Conservation (phyloP, 208 protist genomes). For the Vickermania ingenoplastis region DNA sequence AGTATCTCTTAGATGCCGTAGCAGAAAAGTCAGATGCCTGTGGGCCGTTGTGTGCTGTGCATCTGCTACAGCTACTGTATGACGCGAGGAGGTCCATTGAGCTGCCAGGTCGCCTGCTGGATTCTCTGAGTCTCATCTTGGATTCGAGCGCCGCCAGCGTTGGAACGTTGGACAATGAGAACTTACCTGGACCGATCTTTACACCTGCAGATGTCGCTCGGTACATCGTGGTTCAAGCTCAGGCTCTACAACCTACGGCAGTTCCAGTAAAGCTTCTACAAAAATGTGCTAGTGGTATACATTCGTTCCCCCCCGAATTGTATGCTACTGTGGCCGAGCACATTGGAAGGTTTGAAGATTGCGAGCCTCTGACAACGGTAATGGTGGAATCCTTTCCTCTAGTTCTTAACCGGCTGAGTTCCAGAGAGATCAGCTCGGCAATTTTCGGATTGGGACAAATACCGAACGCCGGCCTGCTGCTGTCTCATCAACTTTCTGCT, state of each 20-base stretch:
- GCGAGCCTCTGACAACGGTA: conserved; percentile 3
- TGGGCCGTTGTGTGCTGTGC: not conserved
- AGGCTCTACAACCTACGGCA: too few species aligned
- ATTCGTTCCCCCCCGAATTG: conserved; percentile 1
- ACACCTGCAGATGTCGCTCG: not conserved
- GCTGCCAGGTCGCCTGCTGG: not conserved
- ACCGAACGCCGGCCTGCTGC: conserved; percentile 36
- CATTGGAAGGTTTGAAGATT: not conserved
- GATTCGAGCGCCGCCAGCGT: too few species aligned
- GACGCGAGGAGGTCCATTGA: not conserved
- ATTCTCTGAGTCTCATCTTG: too few species aligned
- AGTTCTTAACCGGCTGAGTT: conserved; percentile 31
- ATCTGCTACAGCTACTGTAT: not conserved
- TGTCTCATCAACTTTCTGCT: conserved; percentile 62
- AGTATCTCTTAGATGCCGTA: not conserved
- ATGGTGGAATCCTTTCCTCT: conserved; percentile 31
- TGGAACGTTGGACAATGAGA: too few species aligned
- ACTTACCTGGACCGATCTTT: not conserved
- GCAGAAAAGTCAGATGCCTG: not conserved
- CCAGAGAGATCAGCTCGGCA: conserved; percentile 32
- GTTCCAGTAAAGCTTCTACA: not conserved
- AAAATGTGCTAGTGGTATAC: not conserved
- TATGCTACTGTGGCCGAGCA: conserved; percentile 1
- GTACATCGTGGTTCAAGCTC: not conserved
- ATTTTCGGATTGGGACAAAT: conserved; percentile 53